A percentile compares a stretch with the other conserved stretches of the same genome.
These are phyloP conservation scores for Metschnikowia santaceciliae DNA, from an alignment of 805 yeast genomes.

Conservation along the genomic window DNA sequence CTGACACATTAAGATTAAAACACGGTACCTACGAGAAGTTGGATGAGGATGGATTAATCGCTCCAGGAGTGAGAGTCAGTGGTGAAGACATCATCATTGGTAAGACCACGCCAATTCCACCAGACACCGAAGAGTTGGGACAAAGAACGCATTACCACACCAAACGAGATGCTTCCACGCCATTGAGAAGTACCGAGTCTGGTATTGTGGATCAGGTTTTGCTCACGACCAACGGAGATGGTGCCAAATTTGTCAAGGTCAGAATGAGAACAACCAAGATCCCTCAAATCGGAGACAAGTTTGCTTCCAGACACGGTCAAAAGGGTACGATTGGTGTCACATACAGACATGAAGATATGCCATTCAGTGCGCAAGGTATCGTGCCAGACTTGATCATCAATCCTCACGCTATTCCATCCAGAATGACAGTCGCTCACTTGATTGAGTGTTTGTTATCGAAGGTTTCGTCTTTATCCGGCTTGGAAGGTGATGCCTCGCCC, in stretches of 20 bases:
- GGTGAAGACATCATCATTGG: conserved; percentile 99
- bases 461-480: conserved; percentile 90
- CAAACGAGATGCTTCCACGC: conserved; percentile 97
- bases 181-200: conserved; percentile 91
- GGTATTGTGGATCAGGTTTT: conserved; percentile 98
- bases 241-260: conserved; percentile 94
- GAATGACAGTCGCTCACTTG: conserved; percentile 99
- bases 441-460: conserved; percentile 96
- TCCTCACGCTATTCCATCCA: conserved; percentile 99
- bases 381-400: conserved; percentile 97
- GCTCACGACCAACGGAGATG: conserved; percentile 96
- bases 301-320: conserved; percentile 99
- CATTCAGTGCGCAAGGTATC: conserved; percentile 90
- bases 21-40: conserved; percentile 98
- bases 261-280: conserved; percentile 98
- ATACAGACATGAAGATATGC: conserved; percentile 98
- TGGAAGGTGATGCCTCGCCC: conserved; percentile 99
- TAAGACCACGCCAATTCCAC: conserved; percentile 98
- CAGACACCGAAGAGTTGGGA: conserved; percentile 97
- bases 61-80: conserved; percentile 97
- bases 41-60: conserved; percentile 96
- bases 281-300: conserved; percentile 99
- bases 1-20: conserved; percentile 90
- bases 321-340: conserved; percentile 99
- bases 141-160: conserved; percentile 98